These are phyloP conservation scores for Choanephora cucurbitarum DNA, from an alignment of 371 early-diverging fungal genomes.

Conservation along the genomic window DNA sequence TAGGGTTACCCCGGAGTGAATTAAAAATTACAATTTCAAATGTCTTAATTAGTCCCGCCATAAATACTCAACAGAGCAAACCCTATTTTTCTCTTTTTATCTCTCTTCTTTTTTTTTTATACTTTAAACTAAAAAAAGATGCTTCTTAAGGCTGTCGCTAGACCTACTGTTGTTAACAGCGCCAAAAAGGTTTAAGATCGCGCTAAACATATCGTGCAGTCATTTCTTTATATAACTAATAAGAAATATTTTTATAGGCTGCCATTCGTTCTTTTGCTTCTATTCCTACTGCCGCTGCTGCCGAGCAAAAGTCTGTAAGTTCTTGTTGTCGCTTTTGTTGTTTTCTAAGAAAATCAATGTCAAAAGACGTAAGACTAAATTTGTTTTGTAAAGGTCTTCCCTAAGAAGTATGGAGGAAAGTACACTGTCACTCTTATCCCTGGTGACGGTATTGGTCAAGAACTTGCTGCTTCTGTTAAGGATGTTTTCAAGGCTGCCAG, in stretches of 20 bases:
- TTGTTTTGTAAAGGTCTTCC: conserved; percentile 27
- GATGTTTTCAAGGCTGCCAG: conserved; percentile 89
- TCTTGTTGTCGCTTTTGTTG: too few relatives aligned
- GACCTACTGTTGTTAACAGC: conserved; percentile 25
- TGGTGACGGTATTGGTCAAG: conserved; percentile 97
- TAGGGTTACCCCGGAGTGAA: conserved; percentile 17
- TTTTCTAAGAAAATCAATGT: too few relatives aligned
- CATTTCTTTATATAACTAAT: too few relatives aligned
- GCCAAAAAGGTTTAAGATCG: conserved; percentile 18
- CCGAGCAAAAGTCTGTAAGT: conserved; percentile 49
- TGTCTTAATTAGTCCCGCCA: conserved; percentile 8
- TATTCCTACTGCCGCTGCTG: conserved; percentile 50
- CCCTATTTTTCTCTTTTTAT: conserved; percentile 2
- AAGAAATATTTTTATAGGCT: not conserved
- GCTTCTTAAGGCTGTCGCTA: conserved; percentile 34
- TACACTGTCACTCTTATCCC: conserved; percentile 96
- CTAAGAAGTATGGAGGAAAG: conserved; percentile 65
- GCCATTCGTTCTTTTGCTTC: conserved; percentile 40
- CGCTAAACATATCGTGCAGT: too few relatives aligned
- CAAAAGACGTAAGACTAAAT: not conserved
- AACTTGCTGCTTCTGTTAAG: conserved; percentile 89
- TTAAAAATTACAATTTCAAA: conserved; percentile 7
- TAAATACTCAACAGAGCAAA: not conserved
- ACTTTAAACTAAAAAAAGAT: conserved; percentile 18
- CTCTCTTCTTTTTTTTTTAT: conserved; percentile 10